These are phyloP conservation scores for Pseudoneurospora amorphoporcata DNA, from an alignment of 495 filamentous ascomycete genomes.

Conservation along the genomic window DNA sequence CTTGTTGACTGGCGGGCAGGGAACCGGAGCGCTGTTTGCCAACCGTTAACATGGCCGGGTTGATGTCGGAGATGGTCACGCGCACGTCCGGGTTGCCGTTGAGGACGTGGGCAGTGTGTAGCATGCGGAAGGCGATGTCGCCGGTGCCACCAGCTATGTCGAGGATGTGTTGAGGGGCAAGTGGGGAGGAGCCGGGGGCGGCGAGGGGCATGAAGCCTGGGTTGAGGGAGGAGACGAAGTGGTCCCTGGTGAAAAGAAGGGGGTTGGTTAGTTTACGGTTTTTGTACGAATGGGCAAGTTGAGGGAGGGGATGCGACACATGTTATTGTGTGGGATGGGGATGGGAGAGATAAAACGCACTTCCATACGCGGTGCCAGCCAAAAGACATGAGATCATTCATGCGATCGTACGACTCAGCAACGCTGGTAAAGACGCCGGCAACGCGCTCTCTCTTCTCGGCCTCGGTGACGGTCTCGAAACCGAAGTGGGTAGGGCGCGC, in stretches of 20 bases:
- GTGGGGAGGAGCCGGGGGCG: slow-evolving; percentile 56
- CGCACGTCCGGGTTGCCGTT: slow-evolving; percentile 67
- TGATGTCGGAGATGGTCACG: slow-evolving; percentile 92
- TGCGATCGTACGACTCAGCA: slow-evolving; percentile 79
- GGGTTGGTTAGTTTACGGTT: slow-evolving; percentile 5
- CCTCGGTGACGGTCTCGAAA: slow-evolving; percentile 75
- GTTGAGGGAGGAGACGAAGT: slow-evolving; percentile 87
- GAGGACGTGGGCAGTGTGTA: slow-evolving; percentile 76
- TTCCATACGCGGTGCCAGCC: slow-evolving; percentile 97
- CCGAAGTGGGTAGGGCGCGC: slow-evolving; percentile 84
- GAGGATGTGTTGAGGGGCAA: slow-evolving; percentile 60
- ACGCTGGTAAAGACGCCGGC: slow-evolving; percentile 91
- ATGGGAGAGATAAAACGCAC: slow-evolving; percentile 13
- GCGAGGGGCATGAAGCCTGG: slow-evolving; percentile 58
- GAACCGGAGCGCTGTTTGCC: slow-evolving; percentile 59
- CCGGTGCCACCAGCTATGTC: slow-evolving; percentile 96
- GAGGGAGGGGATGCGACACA: neutral
- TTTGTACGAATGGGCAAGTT: neutral
- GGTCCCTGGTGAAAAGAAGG: slow-evolving; percentile 44
- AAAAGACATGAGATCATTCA: slow-evolving; percentile 99
- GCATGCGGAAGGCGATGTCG: slow-evolving; percentile 95
- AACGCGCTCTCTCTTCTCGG: slow-evolving; percentile 61
- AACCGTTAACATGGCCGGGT: slow-evolving; percentile 84
- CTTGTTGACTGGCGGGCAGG: slow-evolving; percentile 36
- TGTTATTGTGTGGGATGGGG: neutral